Percentiles rank a stretch among this genome's conserved stretches.
Evolutionary conservation across 345 rosid genomes (phyloP).

Genomic region (Murraya koenigii): DNA sequence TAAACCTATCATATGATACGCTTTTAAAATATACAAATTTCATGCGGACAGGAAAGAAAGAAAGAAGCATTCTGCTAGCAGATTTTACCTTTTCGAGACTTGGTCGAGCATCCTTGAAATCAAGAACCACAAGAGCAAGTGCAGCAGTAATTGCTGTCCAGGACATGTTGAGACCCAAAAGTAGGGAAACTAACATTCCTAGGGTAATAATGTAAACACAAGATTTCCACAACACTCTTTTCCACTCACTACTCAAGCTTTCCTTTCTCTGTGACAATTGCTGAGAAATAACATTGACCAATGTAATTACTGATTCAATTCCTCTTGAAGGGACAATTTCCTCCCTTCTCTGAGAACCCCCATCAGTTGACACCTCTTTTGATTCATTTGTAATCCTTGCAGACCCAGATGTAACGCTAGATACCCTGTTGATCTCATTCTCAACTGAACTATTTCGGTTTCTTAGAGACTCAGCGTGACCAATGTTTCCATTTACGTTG

Average conservation of each 20-base stretch:
- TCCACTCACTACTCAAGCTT: slow-evolving; percentile 36
- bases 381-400: slow-evolving; percentile 44
- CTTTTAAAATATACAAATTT: not conserved
- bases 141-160: slow-evolving; percentile 91
- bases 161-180: slow-evolving; percentile 79
- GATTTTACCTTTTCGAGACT: slow-evolving; percentile 71
- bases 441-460: slow-evolving; percentile 40
- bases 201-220: slow-evolving; percentile 61
- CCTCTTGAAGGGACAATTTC: slow-evolving; percentile 24
- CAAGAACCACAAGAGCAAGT: slow-evolving; percentile 75
- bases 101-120: slow-evolving; percentile 80
- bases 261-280: slow-evolving; percentile 24
- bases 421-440: slow-evolving; percentile 33
- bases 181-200: slow-evolving; percentile 67
- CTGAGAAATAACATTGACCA: slow-evolving; percentile 4
- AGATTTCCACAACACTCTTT: slow-evolving; percentile 51
- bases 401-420: slow-evolving; percentile 17
- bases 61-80: not conserved
- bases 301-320: slow-evolving; percentile 13
- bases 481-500: slow-evolving; percentile 2
- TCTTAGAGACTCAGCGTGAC: slow-evolving; percentile 38
- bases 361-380: slow-evolving; percentile 30
- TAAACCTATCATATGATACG: not conserved
- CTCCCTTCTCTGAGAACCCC: slow-evolving; percentile 16
- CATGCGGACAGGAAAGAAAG: not conserved